Conservation (phyloP, 805 yeast species). For the Cyberlindnera lachancei region DNA sequence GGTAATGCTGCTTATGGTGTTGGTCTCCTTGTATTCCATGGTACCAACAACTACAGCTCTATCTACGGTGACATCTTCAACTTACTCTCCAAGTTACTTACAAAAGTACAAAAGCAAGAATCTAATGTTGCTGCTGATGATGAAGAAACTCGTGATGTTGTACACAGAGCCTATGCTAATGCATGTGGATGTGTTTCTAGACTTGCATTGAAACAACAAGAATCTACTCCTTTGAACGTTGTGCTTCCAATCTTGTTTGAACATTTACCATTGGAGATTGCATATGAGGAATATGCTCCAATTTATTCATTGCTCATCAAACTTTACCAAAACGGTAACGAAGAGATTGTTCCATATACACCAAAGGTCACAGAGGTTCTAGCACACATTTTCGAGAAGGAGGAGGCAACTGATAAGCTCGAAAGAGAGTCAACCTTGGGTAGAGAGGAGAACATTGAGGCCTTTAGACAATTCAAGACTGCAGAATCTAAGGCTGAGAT, state of each 20-base stretch:
- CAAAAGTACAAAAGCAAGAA: constrained; percentile 72
- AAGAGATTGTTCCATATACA: constrained; percentile 44
- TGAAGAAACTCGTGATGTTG: constrained; percentile 71
- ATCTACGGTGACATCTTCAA: constrained; percentile 63
- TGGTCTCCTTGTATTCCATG: constrained; percentile 57
- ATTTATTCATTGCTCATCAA: constrained; percentile 71
- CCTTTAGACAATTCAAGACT: constrained; percentile 69
- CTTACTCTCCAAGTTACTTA: constrained; percentile 62
- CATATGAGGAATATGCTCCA: constrained; percentile 89
- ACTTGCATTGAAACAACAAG: constrained; percentile 67
- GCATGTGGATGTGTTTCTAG: constrained; percentile 97
- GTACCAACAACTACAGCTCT: constrained; percentile 38
- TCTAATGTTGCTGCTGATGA: constrained; percentile 45
- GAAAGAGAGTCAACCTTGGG: constrained; percentile 73
- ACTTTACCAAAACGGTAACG: constrained; percentile 59
- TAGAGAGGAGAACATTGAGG: constrained; percentile 74
- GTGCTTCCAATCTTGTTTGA: constrained; percentile 66
- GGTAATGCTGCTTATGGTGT: constrained; percentile 96
- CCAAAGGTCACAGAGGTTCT: constrained; percentile 61
- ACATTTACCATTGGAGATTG: constrained; percentile 82
- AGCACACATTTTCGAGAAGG: constrained; percentile 65
- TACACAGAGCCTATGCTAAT: constrained; percentile 82
- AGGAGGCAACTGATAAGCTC: constrained; percentile 63
- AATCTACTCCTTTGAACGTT: constrained; percentile 68
- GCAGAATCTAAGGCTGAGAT: constrained; percentile 61